Evolutionary conservation across 257 asterid genomes (phyloP).

Genomic region (Fraxinus americana): DNA sequence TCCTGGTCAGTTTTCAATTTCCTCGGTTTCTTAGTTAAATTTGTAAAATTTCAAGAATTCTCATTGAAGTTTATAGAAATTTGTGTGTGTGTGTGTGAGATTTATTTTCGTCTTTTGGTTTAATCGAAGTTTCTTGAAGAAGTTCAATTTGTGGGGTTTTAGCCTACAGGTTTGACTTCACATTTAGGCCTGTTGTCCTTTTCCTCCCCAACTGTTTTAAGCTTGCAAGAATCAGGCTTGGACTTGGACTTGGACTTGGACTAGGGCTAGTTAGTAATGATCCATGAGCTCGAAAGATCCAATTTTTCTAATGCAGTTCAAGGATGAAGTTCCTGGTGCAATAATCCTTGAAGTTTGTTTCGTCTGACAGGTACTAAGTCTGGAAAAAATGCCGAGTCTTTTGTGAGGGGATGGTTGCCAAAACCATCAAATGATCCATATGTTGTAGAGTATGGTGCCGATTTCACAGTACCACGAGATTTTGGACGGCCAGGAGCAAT

Average conservation of each 20-base stretch:
- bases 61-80: neutral
- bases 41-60: neutral
- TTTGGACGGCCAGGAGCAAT: constrained; percentile 85
- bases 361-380: constrained; percentile 51
- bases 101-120: neutral
- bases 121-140: neutral
- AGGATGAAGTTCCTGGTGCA: neutral
- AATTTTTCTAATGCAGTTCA: neutral
- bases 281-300: neutral
- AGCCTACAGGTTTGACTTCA: neutral
- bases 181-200: neutral
- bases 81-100: neutral
- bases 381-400: constrained; percentile 69
- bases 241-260: too few species aligned
- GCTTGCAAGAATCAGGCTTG: too few species aligned
- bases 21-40: neutral
- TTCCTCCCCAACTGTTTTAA: neutral
- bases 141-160: neutral
- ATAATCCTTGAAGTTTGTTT: neutral
- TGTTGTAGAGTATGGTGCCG: constrained; percentile 69
- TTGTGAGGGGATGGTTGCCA: constrained; percentile 80
- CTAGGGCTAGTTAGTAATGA: neutral
- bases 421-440: constrained; percentile 59
- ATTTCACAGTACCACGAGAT: constrained; percentile 62
- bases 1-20: constrained; percentile 48